Evolutionary conservation across 1,284 basidiomycete species (phyloP).

Genomic region (Peniophora sp.): DNA sequence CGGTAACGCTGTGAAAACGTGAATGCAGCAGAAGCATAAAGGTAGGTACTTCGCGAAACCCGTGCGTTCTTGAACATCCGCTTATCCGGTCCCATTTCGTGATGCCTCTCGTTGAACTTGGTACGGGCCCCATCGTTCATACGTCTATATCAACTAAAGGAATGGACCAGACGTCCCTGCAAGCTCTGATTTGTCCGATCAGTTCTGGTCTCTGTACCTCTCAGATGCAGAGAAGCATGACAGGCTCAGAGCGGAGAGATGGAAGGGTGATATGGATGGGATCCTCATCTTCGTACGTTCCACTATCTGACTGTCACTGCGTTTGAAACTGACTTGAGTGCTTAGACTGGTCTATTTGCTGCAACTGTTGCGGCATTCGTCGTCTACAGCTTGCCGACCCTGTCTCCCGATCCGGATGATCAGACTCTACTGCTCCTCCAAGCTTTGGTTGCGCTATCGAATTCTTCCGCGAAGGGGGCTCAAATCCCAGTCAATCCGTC

Average conservation of each 20-base stretch:
- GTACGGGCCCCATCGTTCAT: too few species aligned
- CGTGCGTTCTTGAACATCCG: too few species aligned
- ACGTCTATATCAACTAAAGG: too few species aligned
- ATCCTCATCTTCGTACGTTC: slow-evolving; percentile 30
- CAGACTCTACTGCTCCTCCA: slow-evolving; percentile 23
- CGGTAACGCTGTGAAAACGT: too few species aligned
- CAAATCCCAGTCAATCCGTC: neutral
- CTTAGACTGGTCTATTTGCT: slow-evolving; percentile 35
- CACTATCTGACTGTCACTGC: neutral
- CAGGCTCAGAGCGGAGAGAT: slow-evolving; percentile 17
- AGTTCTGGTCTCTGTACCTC: slow-evolving; percentile 11
- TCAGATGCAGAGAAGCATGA: slow-evolving; percentile 7
- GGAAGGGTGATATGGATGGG: slow-evolving; percentile 35
- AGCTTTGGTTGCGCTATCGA: slow-evolving; percentile 13
- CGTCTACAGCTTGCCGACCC: slow-evolving; percentile 30
- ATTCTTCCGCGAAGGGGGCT: neutral
- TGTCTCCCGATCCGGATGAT: slow-evolving; percentile 25
- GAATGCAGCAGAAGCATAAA: too few species aligned
- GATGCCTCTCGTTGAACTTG: too few species aligned
- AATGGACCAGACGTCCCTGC: neutral
- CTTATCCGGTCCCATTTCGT: too few species aligned
- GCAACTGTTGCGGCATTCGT: slow-evolving; percentile 37
- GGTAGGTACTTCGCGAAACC: too few species aligned
- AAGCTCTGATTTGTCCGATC: neutral
- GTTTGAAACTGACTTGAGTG: neutral